Base-by-base conservation (phyloP, 805 yeast species). In the Ascoidea rubescens region DNA sequence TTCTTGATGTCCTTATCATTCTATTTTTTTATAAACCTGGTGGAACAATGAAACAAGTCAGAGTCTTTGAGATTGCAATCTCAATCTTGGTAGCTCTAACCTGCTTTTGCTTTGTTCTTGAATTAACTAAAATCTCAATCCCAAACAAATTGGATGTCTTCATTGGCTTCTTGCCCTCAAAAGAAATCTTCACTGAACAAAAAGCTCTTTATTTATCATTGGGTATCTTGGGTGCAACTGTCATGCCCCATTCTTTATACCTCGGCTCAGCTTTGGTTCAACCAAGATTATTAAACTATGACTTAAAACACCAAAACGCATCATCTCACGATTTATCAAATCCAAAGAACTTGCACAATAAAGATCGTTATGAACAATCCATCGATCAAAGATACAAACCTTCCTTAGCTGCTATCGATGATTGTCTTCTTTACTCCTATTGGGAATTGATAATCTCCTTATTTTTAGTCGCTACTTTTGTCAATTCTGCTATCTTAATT, bases 221-320 rank as follows among this genome's bases (percentile, higher is more conserved):
- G 58, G 96, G 95, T 31, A 86, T 89, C 49, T 71, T 88, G 51
- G 96, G 96, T 30, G 96, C 96, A 8, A 89, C 96, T 0, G 96
- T 89, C 30, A 89, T 89, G 96, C 96, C 96, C 1, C 96, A 89
- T 62, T 82, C 90, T 1, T 69, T 89, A 50, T 87, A 84, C 60
- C 69, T 89, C 52, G 96, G 96, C 1, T 84, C 93, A 0, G 91
- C 93, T 5, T 70, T 89, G 50, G 96, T 88, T 5, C 95, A 88
- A 64, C 86, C 96, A 30, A 75, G 96, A 57, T 70, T 89, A 47
- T 74, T 75, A 58, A 95, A 87, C 32, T 88, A 71, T 59, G 96
- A 89, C 64, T 58, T 73, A 2, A 72, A 75, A 53, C 70, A 78
- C 56, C 64, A 65, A 59, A 70, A 64, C 55, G 51, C 43, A 4